These are phyloP conservation scores for Penicillium fimorum DNA, from an alignment of 495 filamentous ascomycete genomes.

Conservation along the genomic window DNA sequence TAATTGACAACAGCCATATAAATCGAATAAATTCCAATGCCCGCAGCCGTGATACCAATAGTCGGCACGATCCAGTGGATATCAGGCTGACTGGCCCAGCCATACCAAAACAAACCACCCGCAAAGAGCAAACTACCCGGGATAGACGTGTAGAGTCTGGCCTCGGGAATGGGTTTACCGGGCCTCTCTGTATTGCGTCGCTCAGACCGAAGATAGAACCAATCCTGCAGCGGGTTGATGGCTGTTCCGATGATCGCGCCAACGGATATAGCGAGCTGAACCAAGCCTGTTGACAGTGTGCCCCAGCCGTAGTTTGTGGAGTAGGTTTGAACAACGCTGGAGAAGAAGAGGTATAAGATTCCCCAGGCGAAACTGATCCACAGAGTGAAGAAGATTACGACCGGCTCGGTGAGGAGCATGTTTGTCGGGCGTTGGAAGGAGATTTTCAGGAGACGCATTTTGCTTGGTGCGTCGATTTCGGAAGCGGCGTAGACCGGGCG, in stretches of 20 bases:
- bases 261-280: conserved; percentile 44
- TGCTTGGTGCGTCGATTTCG: conserved; percentile 30
- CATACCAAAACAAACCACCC: conserved; percentile 44
- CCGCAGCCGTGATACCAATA: conserved; percentile 31
- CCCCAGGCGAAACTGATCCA: conserved; percentile 55
- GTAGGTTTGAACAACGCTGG: conserved; percentile 41
- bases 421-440: conserved; percentile 46
- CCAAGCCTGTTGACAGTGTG: conserved; percentile 32
- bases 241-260: conserved; percentile 42
- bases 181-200: conserved; percentile 28
- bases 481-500: conserved; percentile 36
- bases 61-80: conserved; percentile 45
- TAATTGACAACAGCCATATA: conserved; percentile 52
- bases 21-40: conserved; percentile 45
- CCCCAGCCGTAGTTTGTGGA: conserved; percentile 38
- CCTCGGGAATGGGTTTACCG: conserved; percentile 39
- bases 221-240: conserved; percentile 43
- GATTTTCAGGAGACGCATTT: conserved; percentile 26
- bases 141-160: conserved; percentile 40
- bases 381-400: conserved; percentile 52
- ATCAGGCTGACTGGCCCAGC: conserved; percentile 33
- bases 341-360: conserved; percentile 50
- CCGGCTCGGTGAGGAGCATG: conserved; percentile 53
- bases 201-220: conserved; percentile 36
- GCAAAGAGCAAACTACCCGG: conserved; percentile 44